Conservation (phyloP, 2,329 filamentous ascomycete genomes). For the Fusarium globosum region DNA sequence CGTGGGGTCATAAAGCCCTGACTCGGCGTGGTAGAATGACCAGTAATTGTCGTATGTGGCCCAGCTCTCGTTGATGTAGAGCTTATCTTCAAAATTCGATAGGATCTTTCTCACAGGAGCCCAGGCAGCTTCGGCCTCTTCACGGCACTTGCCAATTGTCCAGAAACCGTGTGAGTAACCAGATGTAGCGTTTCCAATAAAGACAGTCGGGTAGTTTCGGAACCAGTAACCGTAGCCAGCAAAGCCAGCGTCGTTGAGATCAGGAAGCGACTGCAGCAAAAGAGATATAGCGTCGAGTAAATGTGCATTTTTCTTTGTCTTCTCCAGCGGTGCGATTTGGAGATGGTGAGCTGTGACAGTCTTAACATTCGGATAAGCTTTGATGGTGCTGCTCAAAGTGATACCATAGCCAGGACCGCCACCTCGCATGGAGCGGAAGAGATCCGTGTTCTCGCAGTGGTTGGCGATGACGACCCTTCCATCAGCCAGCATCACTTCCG, state of each 20-base stretch:
- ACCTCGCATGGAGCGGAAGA: conserved; percentile 26
- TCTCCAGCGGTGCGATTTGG: conserved; percentile 6
- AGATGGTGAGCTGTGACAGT: conserved; percentile 19
- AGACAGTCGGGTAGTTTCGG: conserved; percentile 12
- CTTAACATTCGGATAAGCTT: conserved; percentile 22
- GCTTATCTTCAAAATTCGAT: conserved; percentile 16
- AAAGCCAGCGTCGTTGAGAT: conserved; percentile 33
- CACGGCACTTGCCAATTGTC: not conserved
- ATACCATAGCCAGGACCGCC: conserved; percentile 28
- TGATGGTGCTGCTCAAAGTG: conserved; percentile 28
- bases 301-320: conserved; percentile 20
- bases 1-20: conserved; percentile 7
- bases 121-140: conserved; percentile 20
- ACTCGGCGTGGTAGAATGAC: conserved; percentile 25
- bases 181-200: conserved; percentile 28
- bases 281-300: conserved; percentile 13
- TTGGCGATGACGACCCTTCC: conserved; percentile 18
- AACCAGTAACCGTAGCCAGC: conserved; percentile 33
- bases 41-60: conserved; percentile 25
- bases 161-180: conserved; percentile 26
- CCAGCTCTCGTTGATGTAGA: conserved; percentile 30
- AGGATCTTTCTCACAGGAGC: conserved; percentile 7
- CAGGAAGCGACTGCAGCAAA: conserved; percentile 11
- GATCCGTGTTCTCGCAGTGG: conserved; percentile 25
- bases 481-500: conserved; percentile 25